Base-by-base conservation (phyloP, 2,329 filamentous ascomycete genomes). In the Botrytis tulipae region DNA sequence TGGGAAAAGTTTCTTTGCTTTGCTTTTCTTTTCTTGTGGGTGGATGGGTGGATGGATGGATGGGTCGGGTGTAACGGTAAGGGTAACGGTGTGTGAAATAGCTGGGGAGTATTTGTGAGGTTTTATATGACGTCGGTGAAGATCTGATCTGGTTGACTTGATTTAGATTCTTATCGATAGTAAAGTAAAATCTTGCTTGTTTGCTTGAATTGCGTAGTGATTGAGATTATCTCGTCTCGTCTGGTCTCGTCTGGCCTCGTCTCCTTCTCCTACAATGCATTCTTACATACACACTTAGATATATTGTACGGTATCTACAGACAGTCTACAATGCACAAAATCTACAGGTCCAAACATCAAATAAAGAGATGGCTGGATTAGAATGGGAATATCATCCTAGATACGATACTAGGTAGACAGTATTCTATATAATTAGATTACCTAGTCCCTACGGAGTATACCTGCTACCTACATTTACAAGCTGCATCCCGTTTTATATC, bases 91-190 rank as follows among this genome's bases (percentile, higher is more conserved):
- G 37, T n/a, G 37, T 22, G 37, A 32, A 48, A 59, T 60, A 22
- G 57, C 8, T 48, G 25, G 22, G 4, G 29, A 62, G 40, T n/a
- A 44, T 48, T 16, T 25, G n/a, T 25, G 37, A 57, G 51, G 14
- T 18, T 57, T 29, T 61, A 37, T 59, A 72, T 72, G 70, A 72
- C 70, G 61, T 72, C 46, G 70, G 4, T 67, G 46, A 59, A 54
- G 48, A 54, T n/a, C 48, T 7, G 48, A 54, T n/a, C 48, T 7
- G 25, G 14, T 37, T 61, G 20, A 35, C 46, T n/a, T 46, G 20
- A 35, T 70, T 35, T 4, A 7, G n/a, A 25, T 60, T 70, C 40
- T 61, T 44, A 61, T 70, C 37, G n/a, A 40, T 46, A 60, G 4
- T 14, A 0, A 40, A 12, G 22, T 32, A 18, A 5, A 67, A 67